Evolutionary conservation across 176 grass and related monocot species (phyloP), one percentile per base, ranked within the genome.

Genomic region (Bolboschoenus planiculmis): DNA sequence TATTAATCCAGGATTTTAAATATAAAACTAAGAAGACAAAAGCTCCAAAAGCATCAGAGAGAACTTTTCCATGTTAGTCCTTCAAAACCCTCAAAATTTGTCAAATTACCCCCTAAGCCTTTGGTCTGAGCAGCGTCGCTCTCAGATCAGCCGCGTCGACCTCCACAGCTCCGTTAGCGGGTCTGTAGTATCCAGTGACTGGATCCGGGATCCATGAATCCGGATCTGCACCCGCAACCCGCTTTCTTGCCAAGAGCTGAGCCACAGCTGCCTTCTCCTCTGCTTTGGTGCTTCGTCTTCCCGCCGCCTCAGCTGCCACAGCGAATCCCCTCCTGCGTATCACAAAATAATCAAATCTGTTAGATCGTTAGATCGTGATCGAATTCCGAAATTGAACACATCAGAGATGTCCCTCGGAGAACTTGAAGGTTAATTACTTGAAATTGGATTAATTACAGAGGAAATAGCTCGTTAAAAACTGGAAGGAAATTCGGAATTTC

Each of bases 141-240:
- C 90, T 88, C 37, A 94, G 92, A 78, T 94, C 92, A 57, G 92
- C 92, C 16, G 92, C 83, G 82, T 94, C 92, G 58, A 47, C 75
- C 58, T 75, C 55, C 0, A 59, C 68, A 0, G 61, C 34, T 35
- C 76, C 81, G 77, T 88, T 94, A 54, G 75, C 21, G 18, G 92
- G 92, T 57, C 90, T 83, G 89, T 92, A 94, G 85, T 94, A 88
- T 0, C 92, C 92, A 1, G 89, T 94, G 2, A 94, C 87, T 15
- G 92, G 92, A 84, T 94, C 92, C 0, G 92, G 92, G 4, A 92
- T 80, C 92, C 92, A 94, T 0, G 92, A 78, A 6, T 65, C 65
- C 78, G 83, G 80, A 14, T n/a, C 30, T 7, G 59, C 34, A 9
- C 80, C 84, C 35, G 66, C 18, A 21, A 42, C 51, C 31, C 50